Conservation (phyloP, 805 yeast genomes). For the Lipomyces chichibuensis region DNA sequence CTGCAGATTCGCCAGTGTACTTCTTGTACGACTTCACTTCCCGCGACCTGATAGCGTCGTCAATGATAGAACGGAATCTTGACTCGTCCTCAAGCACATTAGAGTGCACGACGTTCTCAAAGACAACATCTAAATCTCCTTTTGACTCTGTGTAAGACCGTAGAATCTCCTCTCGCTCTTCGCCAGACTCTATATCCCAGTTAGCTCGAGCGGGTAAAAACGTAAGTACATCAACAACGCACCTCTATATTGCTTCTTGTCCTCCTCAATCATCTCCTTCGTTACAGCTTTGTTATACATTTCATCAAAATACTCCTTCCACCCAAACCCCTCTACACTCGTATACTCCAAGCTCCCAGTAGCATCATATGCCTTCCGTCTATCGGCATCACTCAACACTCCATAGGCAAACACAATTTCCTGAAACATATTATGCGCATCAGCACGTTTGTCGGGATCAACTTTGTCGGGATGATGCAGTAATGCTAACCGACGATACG, state of each 20-base stretch:
- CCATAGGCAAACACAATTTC: slow-evolving; percentile 75
- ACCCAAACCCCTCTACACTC: slow-evolving; percentile 39
- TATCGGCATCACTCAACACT: slow-evolving; percentile 61
- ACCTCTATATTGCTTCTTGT: slow-evolving; percentile 62
- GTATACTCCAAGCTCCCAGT: slow-evolving; percentile 62
- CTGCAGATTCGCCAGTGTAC: slow-evolving; percentile 52
- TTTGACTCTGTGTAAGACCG: slow-evolving; percentile 58
- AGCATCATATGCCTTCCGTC: slow-evolving; percentile 63
- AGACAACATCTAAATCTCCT: slow-evolving; percentile 71
- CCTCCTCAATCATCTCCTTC: slow-evolving; percentile 61
- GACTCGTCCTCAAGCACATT: slow-evolving; percentile 66
- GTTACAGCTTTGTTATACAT: slow-evolving; percentile 45
- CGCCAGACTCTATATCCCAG: slow-evolving; percentile 35
- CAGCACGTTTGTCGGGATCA: slow-evolving; percentile 45
- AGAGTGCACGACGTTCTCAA: slow-evolving; percentile 78
- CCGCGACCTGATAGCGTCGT: slow-evolving; percentile 49
- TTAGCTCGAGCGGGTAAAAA: background rate
- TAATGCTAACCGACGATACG: slow-evolving; percentile 67
- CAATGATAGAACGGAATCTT: slow-evolving; percentile 59
- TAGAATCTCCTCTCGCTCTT: slow-evolving; percentile 59
- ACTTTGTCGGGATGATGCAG: slow-evolving; percentile 73
- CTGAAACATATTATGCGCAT: slow-evolving; percentile 56
- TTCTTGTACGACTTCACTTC: slow-evolving; percentile 48
- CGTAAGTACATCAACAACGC: slow-evolving; percentile 21
- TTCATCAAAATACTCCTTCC: slow-evolving; percentile 47